Evolutionary conservation across 164 flowering plant species (phyloP), one percentile per base, ranked within the genome.

Genomic region (Annona squamosa): DNA sequence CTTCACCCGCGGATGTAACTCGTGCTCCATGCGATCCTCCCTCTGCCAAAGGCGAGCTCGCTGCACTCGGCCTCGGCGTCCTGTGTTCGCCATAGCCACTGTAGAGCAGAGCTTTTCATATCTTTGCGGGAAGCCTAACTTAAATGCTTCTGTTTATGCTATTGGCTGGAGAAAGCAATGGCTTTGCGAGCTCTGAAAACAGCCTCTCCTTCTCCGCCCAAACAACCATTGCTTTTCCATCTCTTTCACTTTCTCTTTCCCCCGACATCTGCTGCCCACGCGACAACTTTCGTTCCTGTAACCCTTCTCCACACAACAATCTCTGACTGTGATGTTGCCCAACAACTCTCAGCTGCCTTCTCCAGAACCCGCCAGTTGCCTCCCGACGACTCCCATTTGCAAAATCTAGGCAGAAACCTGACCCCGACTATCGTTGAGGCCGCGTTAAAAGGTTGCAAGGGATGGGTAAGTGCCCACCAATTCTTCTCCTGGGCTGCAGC

Each of bases 401-500:
- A 7, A 48, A 26, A 48, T 26, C 47, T 69, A 3, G 82, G 83
- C 65, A 5, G 5, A 10, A 65, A 48, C 2, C 84, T 94, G 72
- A 84, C 85, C 66, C 72, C 88, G 3, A 48, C 79, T n/a, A 81
- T 85, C 1, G 96, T 90, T 1, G 93, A 91, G 73, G 46, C 74
- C 2, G 94, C 85, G 43, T 74, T 94, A 70, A 82, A 69, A 44
- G 71, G 79, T 13, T 67, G 92, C 12, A 79, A 74, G 63, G 83
- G 81, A 57, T 94, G 97, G 97, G 80, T 52, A 74, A 46, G 67
- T 12, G 96, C 93, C 37, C 71, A 70, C 37, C 47, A 59, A 9
- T 94, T 92, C 82, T 94, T 94, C 72, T 69, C 48, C 4, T 94
- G 98, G 98, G 96, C 94, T 4, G 73, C 85, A 12, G 70, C 73